Evolutionary conservation across 352 stramenopile genomes (phyloP).

Genomic region (Phytophthora brassicae): DNA sequence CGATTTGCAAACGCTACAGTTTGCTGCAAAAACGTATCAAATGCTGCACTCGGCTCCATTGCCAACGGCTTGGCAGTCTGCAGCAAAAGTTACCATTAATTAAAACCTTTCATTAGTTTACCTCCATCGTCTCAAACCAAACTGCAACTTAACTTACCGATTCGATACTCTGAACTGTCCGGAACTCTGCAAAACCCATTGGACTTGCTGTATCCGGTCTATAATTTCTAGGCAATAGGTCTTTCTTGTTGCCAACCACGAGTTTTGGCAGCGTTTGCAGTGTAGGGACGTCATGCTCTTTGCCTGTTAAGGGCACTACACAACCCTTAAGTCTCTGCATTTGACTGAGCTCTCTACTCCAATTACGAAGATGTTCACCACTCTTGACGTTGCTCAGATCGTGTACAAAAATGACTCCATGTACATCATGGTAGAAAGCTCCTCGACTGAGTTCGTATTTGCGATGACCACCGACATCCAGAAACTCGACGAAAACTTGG

Average conservation of each 20-base stretch:
- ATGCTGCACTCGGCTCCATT: conserved; percentile 49
- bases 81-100: too few species aligned
- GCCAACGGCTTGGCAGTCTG: conserved; percentile 60
- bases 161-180: conserved; percentile 55
- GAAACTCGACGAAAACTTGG: conserved; percentile 79
- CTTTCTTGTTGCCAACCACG: conserved; percentile 82
- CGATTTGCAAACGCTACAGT: conserved; percentile 60
- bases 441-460: conserved; percentile 80
- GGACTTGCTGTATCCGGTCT: conserved; percentile 29
- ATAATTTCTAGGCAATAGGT: conserved; percentile 36
- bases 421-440: conserved; percentile 84
- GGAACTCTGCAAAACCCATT: conserved; percentile 40
- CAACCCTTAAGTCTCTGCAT: conserved; percentile 58
- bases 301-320: conserved; percentile 42
- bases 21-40: conserved; percentile 68
- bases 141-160: conserved; percentile 36
- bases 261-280: conserved; percentile 66
- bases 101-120: background rate
- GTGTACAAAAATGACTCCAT: conserved; percentile 83
- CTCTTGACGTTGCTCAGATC: conserved; percentile 78
- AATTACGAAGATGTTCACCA: conserved; percentile 69
- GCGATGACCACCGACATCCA: conserved; percentile 81
- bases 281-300: conserved; percentile 38
- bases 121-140: background rate
- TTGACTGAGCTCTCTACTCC: conserved; percentile 51